These are phyloP conservation scores for Colletotrichum godetiae DNA, from an alignment of 2,329 filamentous ascomycete species.

Conservation along the genomic window DNA sequence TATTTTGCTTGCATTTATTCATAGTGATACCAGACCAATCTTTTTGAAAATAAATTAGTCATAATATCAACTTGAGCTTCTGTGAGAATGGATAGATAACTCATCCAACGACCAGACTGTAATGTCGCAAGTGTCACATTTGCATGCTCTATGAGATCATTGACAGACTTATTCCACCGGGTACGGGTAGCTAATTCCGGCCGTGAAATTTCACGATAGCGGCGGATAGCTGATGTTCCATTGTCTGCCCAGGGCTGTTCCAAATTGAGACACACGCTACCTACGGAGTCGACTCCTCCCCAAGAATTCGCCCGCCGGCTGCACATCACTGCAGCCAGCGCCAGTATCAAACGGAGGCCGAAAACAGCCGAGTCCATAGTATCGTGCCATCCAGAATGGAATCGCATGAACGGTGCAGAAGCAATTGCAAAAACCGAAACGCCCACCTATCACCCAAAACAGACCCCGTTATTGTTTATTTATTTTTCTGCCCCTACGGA, in stretches of 20 bases:
- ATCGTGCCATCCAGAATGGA: not conserved
- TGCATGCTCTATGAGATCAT: not conserved
- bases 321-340: not conserved
- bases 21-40: conserved; percentile 1
- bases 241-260: not conserved
- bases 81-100: not conserved
- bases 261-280: not conserved
- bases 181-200: not conserved
- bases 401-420: not conserved
- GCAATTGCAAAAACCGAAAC: not conserved
- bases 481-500: not conserved
- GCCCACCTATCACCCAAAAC: not conserved
- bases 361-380: not conserved
- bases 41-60: not conserved
- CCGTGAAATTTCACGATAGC: not conserved
- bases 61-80: not conserved
- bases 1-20: not conserved
- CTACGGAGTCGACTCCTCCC: too few relatives aligned
- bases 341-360: not conserved
- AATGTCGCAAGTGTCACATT: too few relatives aligned
- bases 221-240: not conserved
- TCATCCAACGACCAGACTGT: too few relatives aligned
- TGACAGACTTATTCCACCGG: too few relatives aligned
- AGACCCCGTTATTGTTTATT: not conserved
- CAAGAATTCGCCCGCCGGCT: not conserved